Base-by-base conservation (phyloP, 164 flowering plant species). In the Annona squamosa region DNA sequence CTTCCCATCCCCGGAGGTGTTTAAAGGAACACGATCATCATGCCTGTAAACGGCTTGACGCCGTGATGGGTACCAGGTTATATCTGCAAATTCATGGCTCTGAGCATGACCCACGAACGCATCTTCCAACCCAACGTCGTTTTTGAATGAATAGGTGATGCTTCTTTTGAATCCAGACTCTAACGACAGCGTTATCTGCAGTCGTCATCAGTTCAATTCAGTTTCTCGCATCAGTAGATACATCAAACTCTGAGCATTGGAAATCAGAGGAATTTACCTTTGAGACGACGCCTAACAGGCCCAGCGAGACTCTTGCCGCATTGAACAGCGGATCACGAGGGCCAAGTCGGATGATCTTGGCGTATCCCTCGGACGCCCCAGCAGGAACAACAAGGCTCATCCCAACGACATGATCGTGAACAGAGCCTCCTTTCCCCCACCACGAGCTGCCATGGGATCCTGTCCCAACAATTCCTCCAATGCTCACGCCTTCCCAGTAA, bases 381-480 rank as follows among this genome's bases (percentile, higher is more conserved):
- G 91, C 92, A n/a, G 97, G 88, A 62, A 90, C 89, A 3, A 94
- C 82, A 17, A 94, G 81, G 56, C 79, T 83, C 7, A 92, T 45
- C 3, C 90, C 93, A 43, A 89, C 73, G 13, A 92, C 89, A 80
- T 91, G 93, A 78, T 89, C 96, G 77, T 92, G 96, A 26, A 87
- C 90, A 1, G 93, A 85, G 0, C 96, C 93, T 2, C 98, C 98
- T 44, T 80, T 85, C 1, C 94, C 96, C 91, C 93, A 88, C 98
- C 93, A 91, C 9, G 96, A 89, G 73, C 98, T 93, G 63, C 98
- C 98, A 73, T 89, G 94, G 0, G 97, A 83, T 0, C 98, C 98
- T 0, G 92, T 91, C 68, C 91, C 85, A 2, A 93, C 84, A 4
- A 90, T 26, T n/a, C 98, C 98, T 2, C 88, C 97, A n/a, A 92